Percentiles rank a stretch among this genome's conserved stretches.
Evolutionary conservation across 805 yeast species (phyloP).

Genomic region (Spathaspora hagerdaliae): DNA sequence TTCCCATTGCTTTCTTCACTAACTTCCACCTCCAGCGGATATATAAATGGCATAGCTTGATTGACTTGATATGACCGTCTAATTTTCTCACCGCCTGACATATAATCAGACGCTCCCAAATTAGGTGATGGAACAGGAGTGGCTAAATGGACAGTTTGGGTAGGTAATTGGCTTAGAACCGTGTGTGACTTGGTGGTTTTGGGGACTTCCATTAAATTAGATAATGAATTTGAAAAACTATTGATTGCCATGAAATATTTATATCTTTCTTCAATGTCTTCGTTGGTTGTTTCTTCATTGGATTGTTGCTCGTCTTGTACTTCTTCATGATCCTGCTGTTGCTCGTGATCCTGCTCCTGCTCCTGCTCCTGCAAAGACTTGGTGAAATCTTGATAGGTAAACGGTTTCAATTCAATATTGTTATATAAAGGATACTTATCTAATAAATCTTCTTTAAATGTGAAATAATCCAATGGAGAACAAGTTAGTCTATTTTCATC

Average conservation of each 20-base stretch:
- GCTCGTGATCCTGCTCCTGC: too few species aligned
- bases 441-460: slow-evolving; percentile 68
- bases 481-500: slow-evolving; percentile 40
- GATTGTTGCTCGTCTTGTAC: slow-evolving; percentile 10
- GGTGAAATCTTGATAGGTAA: slow-evolving; percentile 14
- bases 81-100: slow-evolving; percentile 46
- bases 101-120: slow-evolving; percentile 37
- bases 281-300: slow-evolving; percentile 1
- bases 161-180: slow-evolving; percentile 43
- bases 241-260: slow-evolving; percentile 35
- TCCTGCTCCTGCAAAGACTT: slow-evolving; percentile 26
- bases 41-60: slow-evolving; percentile 62
- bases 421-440: slow-evolving; percentile 74
- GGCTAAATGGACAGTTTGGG: slow-evolving; percentile 65
- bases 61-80: slow-evolving; percentile 61
- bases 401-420: slow-evolving; percentile 41
- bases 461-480: slow-evolving; percentile 81
- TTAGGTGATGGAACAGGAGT: slow-evolving; percentile 90
- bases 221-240: slow-evolving; percentile 47
- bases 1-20: slow-evolving; percentile 25
- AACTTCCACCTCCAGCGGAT: slow-evolving; percentile 34
- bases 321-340: too few species aligned
- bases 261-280: slow-evolving; percentile 17
- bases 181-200: slow-evolving; percentile 47
- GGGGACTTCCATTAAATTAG: slow-evolving; percentile 58